Evolutionary conservation across 176 grass and related monocot genomes (phyloP), one percentile per base, ranked within the genome.

Genomic region (Coix lacrymajobi): DNA sequence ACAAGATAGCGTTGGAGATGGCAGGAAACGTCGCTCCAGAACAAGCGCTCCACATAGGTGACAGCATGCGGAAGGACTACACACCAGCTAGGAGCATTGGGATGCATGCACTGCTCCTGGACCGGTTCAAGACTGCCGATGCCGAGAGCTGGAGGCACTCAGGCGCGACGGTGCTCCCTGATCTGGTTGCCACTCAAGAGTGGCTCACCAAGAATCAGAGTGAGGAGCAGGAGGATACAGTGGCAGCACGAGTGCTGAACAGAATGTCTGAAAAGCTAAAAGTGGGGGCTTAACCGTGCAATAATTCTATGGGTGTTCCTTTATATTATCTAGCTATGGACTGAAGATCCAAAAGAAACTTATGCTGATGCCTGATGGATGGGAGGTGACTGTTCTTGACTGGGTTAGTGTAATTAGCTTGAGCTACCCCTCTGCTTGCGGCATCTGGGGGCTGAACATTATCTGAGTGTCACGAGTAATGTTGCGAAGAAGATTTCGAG

Each of bases 21-120:
- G 96, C 92, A 20, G 96, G 91, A 63, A 92, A 89, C 22, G 13
- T 98, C 0, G 57, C 85, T 0, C 91, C 96, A 31, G 86, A 80
- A 80, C 63, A 83, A 63, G 62, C 75, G 0, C 89, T 99, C 10
- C 96, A 99, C 77, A 90, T 99, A 25, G 96, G 91, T 3, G 96
- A 99, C 70, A 99, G 96, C 78, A 90, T 93, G 80, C 87, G 93
- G 63, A 99, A 99, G 83, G 93, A 96, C 69, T 96, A 96, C 60
- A 22, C 84, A 13, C 91, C 93, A 7, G 93, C 93, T 17, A 77
- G 89, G 13, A 88, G 82, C 39, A 37, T 98, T 0, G 89, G 96
- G 70, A 96, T 99, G 96, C 92, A 88, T 33, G 89, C 85, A 0
- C 60, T 93, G 46, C 89, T 99, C 14, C 75, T 99, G 73, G 96